Percentiles rank a stretch among this genome's conserved stretches.
Evolutionary conservation across 768 basidiomycete genomes (phyloP).

Genomic region (Kwoniella pini): DNA sequence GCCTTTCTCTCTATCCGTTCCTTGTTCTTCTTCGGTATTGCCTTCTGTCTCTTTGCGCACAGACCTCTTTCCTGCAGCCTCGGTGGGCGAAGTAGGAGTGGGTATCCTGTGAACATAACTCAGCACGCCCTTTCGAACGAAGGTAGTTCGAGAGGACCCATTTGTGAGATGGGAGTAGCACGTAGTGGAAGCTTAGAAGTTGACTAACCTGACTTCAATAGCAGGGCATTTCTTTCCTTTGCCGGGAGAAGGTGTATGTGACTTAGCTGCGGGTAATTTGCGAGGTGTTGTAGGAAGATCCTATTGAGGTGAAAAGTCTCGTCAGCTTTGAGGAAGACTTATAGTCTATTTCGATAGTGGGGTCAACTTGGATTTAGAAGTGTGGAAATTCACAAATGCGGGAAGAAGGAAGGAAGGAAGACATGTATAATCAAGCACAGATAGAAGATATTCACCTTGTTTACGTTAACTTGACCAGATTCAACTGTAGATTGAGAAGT

Average conservation of each 20-base stretch:
- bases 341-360: background rate
- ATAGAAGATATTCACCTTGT: constrained; percentile 7
- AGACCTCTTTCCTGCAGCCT: background rate
- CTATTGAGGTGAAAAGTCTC: background rate
- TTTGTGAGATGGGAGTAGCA: too few relatives aligned
- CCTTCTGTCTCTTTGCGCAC: background rate
- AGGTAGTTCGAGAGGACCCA: too few relatives aligned
- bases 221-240: background rate
- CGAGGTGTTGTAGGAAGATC: background rate
- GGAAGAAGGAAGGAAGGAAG: background rate
- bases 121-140: too few relatives aligned
- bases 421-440: background rate
- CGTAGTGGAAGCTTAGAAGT: too few relatives aligned
- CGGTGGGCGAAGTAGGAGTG: background rate
- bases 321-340: background rate
- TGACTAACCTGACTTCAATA: background rate
- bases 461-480: background rate
- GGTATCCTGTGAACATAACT: constrained; percentile 1
- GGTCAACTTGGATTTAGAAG: too few relatives aligned
- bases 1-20: background rate
- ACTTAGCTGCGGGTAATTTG: background rate
- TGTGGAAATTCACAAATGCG: background rate
- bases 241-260: background rate
- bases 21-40: background rate
- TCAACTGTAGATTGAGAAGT: background rate